phyloP scores from a whole-genome alignment of 148 eudicot species.

The Cornus suecica region DNA sequence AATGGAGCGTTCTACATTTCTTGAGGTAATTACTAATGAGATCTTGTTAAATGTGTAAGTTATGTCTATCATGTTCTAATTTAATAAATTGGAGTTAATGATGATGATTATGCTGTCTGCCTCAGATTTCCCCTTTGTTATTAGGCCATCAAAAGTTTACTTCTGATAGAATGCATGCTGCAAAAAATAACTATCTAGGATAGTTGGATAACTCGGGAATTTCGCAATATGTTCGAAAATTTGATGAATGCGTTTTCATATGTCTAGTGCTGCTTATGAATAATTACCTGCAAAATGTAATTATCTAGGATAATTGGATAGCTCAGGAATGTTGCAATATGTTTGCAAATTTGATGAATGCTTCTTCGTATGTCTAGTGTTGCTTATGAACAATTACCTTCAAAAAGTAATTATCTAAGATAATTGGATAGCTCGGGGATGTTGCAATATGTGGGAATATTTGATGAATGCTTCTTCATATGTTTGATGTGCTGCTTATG shows the following conservation, averaged over 20 bases:
- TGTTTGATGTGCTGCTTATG: not conserved
- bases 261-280: too few relatives aligned
- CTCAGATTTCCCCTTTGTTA: not conserved
- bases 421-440: not conserved
- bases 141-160: not conserved
- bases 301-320: too few relatives aligned
- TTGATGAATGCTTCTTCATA: not conserved
- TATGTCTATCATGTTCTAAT: not conserved
- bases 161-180: not conserved
- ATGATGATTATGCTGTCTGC: not conserved
- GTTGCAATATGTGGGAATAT: not conserved
- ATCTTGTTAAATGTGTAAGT: not conserved
- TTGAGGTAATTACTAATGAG: constrained; percentile 78
- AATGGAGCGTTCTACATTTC: constrained; percentile 87
- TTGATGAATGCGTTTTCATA: too few relatives aligned
- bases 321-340: too few relatives aligned
- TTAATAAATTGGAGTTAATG: not conserved
- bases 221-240: too few relatives aligned
- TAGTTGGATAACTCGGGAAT: too few relatives aligned
- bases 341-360: too few relatives aligned
- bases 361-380: too few relatives aligned
- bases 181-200: too few relatives aligned
- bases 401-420: not conserved
- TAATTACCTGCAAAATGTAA: too few relatives aligned
- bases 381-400: too few relatives aligned